Evolutionary conservation across 192 early-diverging fungal genomes (phyloP), one percentile per base, ranked within the genome.

Genomic region (Gaertneriomyces sp.): DNA sequence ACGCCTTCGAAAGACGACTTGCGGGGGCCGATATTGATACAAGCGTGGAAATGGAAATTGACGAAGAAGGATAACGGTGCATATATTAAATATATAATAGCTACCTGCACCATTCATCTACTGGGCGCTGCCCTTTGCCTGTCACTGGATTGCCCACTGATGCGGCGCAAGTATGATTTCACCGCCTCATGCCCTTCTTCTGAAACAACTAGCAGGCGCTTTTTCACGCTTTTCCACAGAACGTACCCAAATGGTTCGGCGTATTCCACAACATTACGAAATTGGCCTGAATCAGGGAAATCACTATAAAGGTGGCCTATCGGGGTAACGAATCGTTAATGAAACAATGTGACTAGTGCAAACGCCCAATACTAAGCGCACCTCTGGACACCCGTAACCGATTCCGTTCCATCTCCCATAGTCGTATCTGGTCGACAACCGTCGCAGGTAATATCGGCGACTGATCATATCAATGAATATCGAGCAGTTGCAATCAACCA

Each of bases 371-470:
- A 17, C n/a, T 4, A 16, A 16, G n/a, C 61, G 6, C 52, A 74
- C 76, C 74, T 46, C 50, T 42, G 19, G 57, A 61, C 6, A 69
- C 33, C 6, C 66, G 58, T 14, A 98, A 66, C 11, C 96, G 75
- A 64, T 98, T 92, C 58, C 89, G 80, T 70, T 98, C 96, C 74
- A 91, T 87, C 74, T 98, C 96, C 96, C 96, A 98, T 57, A 98
- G 71, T 45, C 91, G 74, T 42, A 98, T 92, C 75, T 98, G 96
- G 76, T 98, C 96, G 0, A 93, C 83, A 3, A 98, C 94, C 2
- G 95, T 97, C 7, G 89, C 66, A 0, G 96, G 96, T 60, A 98
- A 71, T 14, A 96, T 76, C 0, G 94, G 92, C 10, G 74, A 77
- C 68, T 84, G 71, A 9, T 46, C 19, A 33, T 44, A 19, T 9